A percentile compares a stretch with the other conserved stretches of the same genome.
Conservation (phyloP, 2,329 filamentous ascomycete genomes). For the Leptographium galeiforme region DNA sequence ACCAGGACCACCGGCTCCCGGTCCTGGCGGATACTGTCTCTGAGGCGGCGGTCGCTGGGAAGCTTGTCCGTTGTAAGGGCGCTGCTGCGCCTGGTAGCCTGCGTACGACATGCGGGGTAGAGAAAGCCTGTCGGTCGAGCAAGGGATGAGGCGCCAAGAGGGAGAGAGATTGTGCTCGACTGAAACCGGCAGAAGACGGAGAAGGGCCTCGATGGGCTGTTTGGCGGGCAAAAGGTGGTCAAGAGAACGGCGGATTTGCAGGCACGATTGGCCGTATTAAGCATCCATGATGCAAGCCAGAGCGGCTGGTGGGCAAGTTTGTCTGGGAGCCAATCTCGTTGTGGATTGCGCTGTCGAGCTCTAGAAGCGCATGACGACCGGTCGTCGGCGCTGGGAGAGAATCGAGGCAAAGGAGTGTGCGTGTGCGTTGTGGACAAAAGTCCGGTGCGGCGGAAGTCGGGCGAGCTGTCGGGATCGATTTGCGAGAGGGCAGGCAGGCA, state of each 20-base stretch:
- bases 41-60: slow-evolving; percentile 27
- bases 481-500: too few relatives aligned
- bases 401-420: neutral
- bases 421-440: too few relatives aligned
- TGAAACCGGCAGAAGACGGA: too few relatives aligned
- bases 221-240: too few relatives aligned
- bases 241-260: neutral
- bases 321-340: neutral
- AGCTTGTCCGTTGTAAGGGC: slow-evolving; percentile 34
- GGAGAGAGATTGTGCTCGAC: neutral
- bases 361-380: slow-evolving; percentile 9
- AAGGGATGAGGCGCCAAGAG: neutral
- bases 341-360: slow-evolving; percentile 1
- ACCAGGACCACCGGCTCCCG: slow-evolving; percentile 17
- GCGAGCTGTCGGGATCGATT: neutral
- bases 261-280: neutral
- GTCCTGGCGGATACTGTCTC: slow-evolving; percentile 20
- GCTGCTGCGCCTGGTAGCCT: slow-evolving; percentile 29
- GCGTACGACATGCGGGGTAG: slow-evolving; percentile 33
- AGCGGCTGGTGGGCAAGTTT: neutral
- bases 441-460: neutral
- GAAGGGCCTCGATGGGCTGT: too few relatives aligned
- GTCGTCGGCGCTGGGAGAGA: slow-evolving; percentile 6
- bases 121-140: neutral
- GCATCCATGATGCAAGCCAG: neutral